Conservation (phyloP, 345 rosid species). For the Triadica sebifera region DNA sequence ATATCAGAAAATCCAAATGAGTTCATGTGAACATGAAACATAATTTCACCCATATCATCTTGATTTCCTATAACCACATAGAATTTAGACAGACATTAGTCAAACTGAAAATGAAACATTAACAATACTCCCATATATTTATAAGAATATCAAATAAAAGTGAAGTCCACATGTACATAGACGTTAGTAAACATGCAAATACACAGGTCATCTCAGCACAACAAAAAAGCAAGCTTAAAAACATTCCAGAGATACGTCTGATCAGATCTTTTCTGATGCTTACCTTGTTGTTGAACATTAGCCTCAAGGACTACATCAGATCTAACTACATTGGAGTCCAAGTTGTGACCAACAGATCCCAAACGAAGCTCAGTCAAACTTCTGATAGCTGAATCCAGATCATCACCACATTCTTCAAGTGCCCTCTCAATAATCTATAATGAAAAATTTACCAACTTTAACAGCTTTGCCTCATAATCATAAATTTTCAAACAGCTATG, state of each 20-base stretch:
- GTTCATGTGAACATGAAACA: neutral
- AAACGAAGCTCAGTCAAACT: constrained; percentile 79
- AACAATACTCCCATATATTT: no score
- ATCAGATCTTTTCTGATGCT: neutral
- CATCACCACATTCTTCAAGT: constrained; percentile 81
- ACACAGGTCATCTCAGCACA: neutral
- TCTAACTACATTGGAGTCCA: constrained; percentile 22
- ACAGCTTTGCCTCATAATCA: neutral
- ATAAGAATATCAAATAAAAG: no score
- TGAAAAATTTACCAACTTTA: neutral
- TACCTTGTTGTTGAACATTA: constrained; percentile 52
- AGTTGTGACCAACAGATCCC: constrained; percentile 48
- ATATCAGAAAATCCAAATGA: neutral
- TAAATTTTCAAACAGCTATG: neutral
- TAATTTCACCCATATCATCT: neutral
- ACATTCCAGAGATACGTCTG: no score
- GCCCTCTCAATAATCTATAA: constrained; percentile 68
- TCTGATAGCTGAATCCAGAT: constrained; percentile 81
- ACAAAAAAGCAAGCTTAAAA: neutral
- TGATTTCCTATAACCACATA: neutral
- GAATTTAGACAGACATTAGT: no score
- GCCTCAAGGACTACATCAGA: constrained; percentile 31
- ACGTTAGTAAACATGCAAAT: neutral
- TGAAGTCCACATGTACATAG: no score
- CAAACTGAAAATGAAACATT: no score